phyloP scores from a whole-genome alignment of 2,329 filamentous ascomycete species.

The Cyanodermella asteris region DNA sequence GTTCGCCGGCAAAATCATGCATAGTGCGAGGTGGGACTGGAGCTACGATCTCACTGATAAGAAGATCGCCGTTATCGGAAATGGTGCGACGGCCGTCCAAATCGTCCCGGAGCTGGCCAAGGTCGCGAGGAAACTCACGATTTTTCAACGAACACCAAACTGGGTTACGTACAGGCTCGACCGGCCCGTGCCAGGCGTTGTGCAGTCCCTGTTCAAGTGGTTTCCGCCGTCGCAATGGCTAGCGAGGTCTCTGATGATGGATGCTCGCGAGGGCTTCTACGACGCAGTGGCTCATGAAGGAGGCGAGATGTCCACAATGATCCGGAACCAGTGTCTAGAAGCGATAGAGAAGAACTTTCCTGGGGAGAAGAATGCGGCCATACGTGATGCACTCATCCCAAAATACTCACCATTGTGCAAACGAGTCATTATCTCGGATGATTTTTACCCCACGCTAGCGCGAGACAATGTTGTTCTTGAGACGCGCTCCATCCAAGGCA shows the following conservation, averaged over 20 bases:
- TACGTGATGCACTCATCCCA: not conserved
- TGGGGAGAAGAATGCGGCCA: not conserved
- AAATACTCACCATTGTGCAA: conserved; percentile 2
- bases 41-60: conserved; percentile 8
- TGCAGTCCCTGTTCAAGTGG: conserved; percentile 2
- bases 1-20: conserved; percentile 3
- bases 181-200: conserved; percentile 5
- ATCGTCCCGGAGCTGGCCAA: conserved; percentile 29
- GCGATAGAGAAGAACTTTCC: conserved; percentile 1
- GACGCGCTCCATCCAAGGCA: conserved; percentile 9
- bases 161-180: conserved; percentile 22
- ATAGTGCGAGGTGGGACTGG: conserved; percentile 1
- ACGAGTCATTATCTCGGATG: conserved; percentile 3
- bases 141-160: conserved; percentile 27
- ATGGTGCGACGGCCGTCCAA: conserved; percentile 29
- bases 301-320: not conserved
- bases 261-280: not conserved
- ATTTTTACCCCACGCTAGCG: conserved; percentile 11
- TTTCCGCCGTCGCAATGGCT: too few relatives aligned
- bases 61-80: conserved; percentile 14
- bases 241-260: too few relatives aligned
- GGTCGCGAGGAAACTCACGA: conserved; percentile 19
- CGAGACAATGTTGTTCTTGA: conserved; percentile 14
- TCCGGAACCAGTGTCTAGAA: not conserved
- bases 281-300: not conserved